Evolutionary conservation across 1,139 yeast genomes (phyloP), one percentile per base, ranked within the genome.

Genomic region (Diutina pseudorugosa): DNA sequence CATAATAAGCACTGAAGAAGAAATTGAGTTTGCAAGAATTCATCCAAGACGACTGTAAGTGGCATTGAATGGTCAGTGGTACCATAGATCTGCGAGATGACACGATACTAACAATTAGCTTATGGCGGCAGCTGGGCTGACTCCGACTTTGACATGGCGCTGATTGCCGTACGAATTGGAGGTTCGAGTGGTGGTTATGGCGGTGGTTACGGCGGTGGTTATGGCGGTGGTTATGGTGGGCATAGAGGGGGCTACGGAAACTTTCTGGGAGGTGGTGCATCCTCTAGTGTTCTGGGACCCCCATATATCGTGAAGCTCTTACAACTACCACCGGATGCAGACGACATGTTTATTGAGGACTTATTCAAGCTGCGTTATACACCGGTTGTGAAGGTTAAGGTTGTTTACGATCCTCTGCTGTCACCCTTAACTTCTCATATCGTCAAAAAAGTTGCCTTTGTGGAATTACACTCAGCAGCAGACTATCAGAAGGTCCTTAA

Each of bases 361-460:
- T 64, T 75, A 45, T 74, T 75, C 59, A 62, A 61, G 51, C 72
- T 77, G 59, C 63, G 79, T 55, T 75, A 63, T 59, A 73, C 77
- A 4, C 61, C 67, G 11, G 69, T 59, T 54, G 67, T 63, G 54
- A 75, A 74, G 58, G 70, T 68, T 59, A 73, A 73, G 56, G 71
- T 75, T 36, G 69, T 72, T 45, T 70, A 65, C 33, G 79, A 75
- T 54, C 78, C 77, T 1, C 55, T 69, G 6, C 63, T 76, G 23
- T 66, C 71, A 53, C 68, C 73, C 16, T 65, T 75, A 60, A 72
- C 71, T 52, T 68, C 75, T 16, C 68, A 67, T 47, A 59, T 71
- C 36, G 64, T 75, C 51, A 71, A 70, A 54, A 80, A 79, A 60
- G 79, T 79, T n/a, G 81, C 85, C 5, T 82, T 82, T 65, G 84